These are phyloP conservation scores for Zarea fungicola DNA, from an alignment of 2,329 filamentous ascomycete species.

Conservation along the genomic window DNA sequence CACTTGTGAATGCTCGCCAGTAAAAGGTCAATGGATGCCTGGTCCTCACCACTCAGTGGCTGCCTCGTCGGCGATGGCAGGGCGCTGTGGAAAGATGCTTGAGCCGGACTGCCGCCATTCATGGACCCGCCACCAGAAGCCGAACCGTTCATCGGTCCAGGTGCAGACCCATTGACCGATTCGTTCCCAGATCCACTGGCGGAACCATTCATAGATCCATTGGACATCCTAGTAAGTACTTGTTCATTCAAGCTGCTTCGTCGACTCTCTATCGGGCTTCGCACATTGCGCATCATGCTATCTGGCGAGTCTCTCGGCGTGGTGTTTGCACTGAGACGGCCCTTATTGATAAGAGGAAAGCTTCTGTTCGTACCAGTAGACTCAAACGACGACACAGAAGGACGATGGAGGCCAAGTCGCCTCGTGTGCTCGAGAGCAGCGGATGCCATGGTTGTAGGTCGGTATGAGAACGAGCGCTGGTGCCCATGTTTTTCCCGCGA, in stretches of 20 bases:
- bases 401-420: constrained; percentile 39
- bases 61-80: constrained; percentile 37
- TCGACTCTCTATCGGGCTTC: background rate
- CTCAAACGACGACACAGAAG: constrained; percentile 52
- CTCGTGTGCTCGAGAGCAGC: background rate
- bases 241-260: constrained; percentile 9
- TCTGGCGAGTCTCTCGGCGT: constrained; percentile 47
- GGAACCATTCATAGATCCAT: background rate
- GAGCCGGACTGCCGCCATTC: background rate
- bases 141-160: background rate
- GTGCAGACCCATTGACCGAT: background rate
- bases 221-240: constrained; percentile 1
- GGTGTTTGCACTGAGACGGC: constrained; percentile 41
- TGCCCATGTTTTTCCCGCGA: constrained; percentile 4
- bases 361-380: constrained; percentile 56
- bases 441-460: background rate
- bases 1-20: constrained; percentile 57
- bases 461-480: constrained; percentile 15
- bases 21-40: constrained; percentile 53
- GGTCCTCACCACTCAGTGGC: constrained; percentile 49
- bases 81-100: constrained; percentile 30
- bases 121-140: background rate
- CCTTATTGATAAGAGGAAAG: constrained; percentile 55
- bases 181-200: background rate
- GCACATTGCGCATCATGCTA: constrained; percentile 32